phyloP scores from a whole-genome alignment of 2,329 filamentous ascomycete species.

The Sclerotinia spermophila region DNA sequence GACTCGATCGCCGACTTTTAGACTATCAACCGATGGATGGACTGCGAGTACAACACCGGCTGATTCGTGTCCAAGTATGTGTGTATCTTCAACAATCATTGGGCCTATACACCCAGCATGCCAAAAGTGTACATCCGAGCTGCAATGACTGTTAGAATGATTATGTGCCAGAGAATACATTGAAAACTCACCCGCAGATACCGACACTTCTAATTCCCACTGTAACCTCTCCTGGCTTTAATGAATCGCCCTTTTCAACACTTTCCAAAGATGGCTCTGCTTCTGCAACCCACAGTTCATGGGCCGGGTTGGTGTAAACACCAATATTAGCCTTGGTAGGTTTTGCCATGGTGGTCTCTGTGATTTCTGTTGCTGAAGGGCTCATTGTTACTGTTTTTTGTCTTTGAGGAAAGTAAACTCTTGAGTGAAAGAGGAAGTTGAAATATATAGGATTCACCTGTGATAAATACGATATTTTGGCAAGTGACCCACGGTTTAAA shows the following conservation, averaged over 20 bases:
- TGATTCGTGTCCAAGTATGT: conserved; percentile 93
- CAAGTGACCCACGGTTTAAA: conserved; percentile 15
- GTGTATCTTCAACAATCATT: conserved; percentile 85
- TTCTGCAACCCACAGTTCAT: conserved; percentile 85
- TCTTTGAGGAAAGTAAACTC: background rate
- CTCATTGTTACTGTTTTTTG: conserved; percentile 22
- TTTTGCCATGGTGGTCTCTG: conserved; percentile 26
- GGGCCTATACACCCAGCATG: conserved; percentile 91
- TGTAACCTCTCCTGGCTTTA: conserved; percentile 81
- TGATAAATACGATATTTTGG: conserved; percentile 6
- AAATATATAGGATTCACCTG: conserved; percentile 3
- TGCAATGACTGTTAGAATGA: conserved; percentile 38
- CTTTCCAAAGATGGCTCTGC: conserved; percentile 73
- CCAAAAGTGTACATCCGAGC: conserved; percentile 97
- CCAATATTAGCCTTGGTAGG: conserved; percentile 81
- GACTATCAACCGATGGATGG: conserved; percentile 71
- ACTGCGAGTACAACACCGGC: conserved; percentile 79
- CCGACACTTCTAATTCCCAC: conserved; percentile 89
- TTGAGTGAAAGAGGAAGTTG: background rate
- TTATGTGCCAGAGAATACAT: background rate
- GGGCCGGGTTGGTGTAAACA: conserved; percentile 89
- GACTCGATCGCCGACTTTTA: conserved; percentile 85
- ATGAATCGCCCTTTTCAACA: conserved; percentile 61
- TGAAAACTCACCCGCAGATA: conserved; percentile 73
- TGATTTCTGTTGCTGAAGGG: conserved; percentile 31